Evolutionary conservation across 176 grass and related monocot species (phyloP).

Genomic region (Paspalum notatum): DNA sequence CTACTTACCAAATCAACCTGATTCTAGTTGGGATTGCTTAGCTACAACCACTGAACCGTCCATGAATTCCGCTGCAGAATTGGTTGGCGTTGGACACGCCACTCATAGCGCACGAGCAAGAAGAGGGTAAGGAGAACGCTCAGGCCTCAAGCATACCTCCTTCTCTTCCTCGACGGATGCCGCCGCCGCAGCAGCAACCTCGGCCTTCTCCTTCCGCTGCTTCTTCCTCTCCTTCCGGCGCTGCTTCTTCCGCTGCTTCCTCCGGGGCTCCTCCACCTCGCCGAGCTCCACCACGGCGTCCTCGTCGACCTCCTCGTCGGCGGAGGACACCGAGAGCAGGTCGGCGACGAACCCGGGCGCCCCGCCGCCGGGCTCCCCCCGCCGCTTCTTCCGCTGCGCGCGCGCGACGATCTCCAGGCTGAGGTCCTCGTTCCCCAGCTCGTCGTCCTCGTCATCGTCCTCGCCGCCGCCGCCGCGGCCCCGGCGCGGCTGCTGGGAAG

Average conservation of each 20-base stretch:
- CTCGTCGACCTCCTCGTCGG: constrained; percentile 43
- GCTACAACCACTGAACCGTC: not conserved
- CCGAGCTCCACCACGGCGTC: constrained; percentile 40
- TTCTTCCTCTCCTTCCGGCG: constrained; percentile 50
- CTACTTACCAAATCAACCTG: not conserved
- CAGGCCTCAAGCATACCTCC: not conserved
- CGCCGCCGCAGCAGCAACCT: not conserved
- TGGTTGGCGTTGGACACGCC: not conserved
- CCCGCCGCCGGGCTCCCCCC: constrained; percentile 26
- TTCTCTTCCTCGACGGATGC: not conserved
- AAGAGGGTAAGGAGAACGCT: not conserved
- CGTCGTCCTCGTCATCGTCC: constrained; percentile 72
- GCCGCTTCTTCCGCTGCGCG: constrained; percentile 38
- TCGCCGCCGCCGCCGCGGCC: not conserved
- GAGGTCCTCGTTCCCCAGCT: constrained; percentile 80
- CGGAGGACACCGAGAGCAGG: constrained; percentile 33
- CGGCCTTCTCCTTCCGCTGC: constrained; percentile 40
- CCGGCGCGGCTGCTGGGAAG: not conserved
- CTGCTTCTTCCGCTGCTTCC: constrained; percentile 57
- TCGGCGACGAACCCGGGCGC: not conserved
- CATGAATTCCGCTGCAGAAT: not conserved
- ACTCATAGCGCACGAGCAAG: not conserved
- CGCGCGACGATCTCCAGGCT: constrained; percentile 74
- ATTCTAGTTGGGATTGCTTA: not conserved
- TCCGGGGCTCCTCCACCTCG: constrained; percentile 38